These are phyloP conservation scores for Penicillium steckii DNA, from an alignment of 495 filamentous ascomycete species.

Conservation along the genomic window DNA sequence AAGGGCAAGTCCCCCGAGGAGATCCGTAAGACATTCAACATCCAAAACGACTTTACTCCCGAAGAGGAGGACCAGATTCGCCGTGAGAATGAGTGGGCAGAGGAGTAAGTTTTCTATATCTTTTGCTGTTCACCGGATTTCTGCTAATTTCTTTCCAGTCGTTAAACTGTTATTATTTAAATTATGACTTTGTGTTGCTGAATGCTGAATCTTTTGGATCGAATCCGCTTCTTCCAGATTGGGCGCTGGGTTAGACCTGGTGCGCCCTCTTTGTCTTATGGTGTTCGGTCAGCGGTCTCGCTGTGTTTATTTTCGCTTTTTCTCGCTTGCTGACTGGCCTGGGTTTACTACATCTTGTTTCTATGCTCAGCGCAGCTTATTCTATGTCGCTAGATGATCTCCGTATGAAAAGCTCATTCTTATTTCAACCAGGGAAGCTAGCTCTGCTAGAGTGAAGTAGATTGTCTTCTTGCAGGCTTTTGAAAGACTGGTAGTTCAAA, in stretches of 20 bases:
- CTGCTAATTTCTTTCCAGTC: slow-evolving; percentile 21
- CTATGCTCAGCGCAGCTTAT: too few species aligned
- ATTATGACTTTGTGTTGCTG: neutral
- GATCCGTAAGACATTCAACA: slow-evolving; percentile 76
- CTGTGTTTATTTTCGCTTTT: neutral
- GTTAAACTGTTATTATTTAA: slow-evolving; percentile 26
- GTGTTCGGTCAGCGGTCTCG: neutral
- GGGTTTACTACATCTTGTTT: too few species aligned
- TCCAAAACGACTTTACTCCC: slow-evolving; percentile 72
- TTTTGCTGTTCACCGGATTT: neutral
- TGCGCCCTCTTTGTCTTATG: neutral
- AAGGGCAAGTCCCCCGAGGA: slow-evolving; percentile 72
- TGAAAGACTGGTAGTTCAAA: too few species aligned
- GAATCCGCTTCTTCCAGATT: neutral
- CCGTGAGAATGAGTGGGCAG: slow-evolving; percentile 72
- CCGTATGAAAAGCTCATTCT: too few species aligned
- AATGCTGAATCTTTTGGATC: neutral
- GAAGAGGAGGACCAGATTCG: slow-evolving; percentile 74
- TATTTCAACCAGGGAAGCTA: too few species aligned
- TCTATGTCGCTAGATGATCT: too few species aligned
- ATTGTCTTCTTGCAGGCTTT: too few species aligned
- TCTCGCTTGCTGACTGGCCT: too few species aligned
- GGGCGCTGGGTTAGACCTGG: neutral
- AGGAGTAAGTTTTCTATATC: slow-evolving; percentile 50
- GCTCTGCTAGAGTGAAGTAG: too few species aligned